phyloP scores from a whole-genome alignment of 2,329 filamentous ascomycete genomes.

The Amphichorda felina region DNA sequence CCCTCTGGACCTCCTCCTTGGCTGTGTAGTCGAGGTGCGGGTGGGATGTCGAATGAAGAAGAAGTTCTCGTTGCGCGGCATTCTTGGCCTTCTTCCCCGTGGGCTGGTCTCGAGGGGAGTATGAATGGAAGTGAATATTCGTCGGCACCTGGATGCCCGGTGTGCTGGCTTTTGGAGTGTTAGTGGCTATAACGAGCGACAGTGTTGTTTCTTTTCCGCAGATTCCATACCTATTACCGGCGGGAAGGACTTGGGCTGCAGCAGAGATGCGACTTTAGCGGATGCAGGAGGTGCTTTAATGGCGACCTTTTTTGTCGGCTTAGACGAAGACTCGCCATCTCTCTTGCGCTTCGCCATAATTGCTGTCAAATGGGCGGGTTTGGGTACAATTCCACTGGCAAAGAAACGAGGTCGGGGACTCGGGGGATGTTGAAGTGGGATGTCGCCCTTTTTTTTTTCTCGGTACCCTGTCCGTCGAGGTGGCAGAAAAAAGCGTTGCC shows the following conservation, averaged over 20 bases:
- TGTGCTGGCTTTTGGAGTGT: conserved; percentile 16
- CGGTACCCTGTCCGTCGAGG: background rate
- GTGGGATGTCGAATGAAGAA: conserved; percentile 46
- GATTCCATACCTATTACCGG: conserved; percentile 38
- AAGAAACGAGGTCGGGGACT: background rate
- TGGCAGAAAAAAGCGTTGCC: conserved; percentile 4
- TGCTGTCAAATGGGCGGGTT: conserved; percentile 1
- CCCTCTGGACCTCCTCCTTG: conserved; percentile 29
- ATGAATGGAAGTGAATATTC: conserved; percentile 33
- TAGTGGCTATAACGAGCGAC: too few species aligned
- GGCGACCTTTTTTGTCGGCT: conserved; percentile 40
- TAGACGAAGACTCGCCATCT: conserved; percentile 24
- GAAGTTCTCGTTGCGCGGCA: conserved; percentile 31
- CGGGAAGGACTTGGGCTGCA: conserved; percentile 32
- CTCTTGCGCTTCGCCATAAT: conserved; percentile 37
- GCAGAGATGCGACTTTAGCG: conserved; percentile 33
- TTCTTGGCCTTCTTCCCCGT: conserved; percentile 25
- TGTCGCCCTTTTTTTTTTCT: conserved; percentile 14
- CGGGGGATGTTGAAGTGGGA: conserved; percentile 8
- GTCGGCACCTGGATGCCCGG: conserved; percentile 23
- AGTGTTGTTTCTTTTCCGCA: background rate
- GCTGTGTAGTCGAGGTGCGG: conserved; percentile 47
- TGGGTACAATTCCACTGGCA: background rate
- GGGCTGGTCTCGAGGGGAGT: conserved; percentile 24
- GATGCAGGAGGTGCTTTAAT: conserved; percentile 26